These are phyloP conservation scores for Hypoxylon sp. DNA, from an alignment of 2,329 filamentous ascomycete genomes.

Conservation along the genomic window DNA sequence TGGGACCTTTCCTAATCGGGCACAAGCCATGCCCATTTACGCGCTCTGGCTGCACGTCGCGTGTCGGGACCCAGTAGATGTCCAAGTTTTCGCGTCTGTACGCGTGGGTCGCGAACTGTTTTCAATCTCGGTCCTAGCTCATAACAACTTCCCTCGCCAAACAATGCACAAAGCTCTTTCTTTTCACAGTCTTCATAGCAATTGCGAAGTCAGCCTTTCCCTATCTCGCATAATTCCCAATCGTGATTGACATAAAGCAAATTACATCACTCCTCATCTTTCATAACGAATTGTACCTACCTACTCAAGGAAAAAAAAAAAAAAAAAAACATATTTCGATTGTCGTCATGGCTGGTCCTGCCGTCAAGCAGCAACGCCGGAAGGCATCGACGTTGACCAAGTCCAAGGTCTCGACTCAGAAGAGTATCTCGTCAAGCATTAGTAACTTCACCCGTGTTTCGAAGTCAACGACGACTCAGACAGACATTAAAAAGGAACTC, in stretches of 20 bases:
- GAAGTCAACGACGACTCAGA: constrained; percentile 53
- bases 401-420: constrained; percentile 43
- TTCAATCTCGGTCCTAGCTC: not conserved
- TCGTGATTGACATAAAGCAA: constrained; percentile 17
- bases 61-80: constrained; percentile 23
- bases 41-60: constrained; percentile 30
- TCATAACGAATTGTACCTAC: constrained; percentile 10
- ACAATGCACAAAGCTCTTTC: constrained; percentile 21
- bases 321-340: constrained; percentile 16
- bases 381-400: constrained; percentile 35
- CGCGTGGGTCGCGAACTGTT: constrained; percentile 33
- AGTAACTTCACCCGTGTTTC: constrained; percentile 61
- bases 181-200: constrained; percentile 21
- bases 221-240: constrained; percentile 21
- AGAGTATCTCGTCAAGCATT: constrained; percentile 53
- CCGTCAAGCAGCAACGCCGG: constrained; percentile 48
- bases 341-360: constrained; percentile 46
- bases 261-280: constrained; percentile 9
- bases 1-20: constrained; percentile 19
- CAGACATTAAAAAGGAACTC: constrained; percentile 54
- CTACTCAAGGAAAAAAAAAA: constrained; percentile 11
- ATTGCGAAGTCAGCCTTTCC: constrained; percentile 25
- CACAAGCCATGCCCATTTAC: constrained; percentile 29
- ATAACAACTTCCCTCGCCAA: constrained; percentile 20
- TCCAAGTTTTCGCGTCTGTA: constrained; percentile 31